Conservation (phyloP, 2,329 filamentous ascomycete species). For the Penicillium occitanis region DNA sequence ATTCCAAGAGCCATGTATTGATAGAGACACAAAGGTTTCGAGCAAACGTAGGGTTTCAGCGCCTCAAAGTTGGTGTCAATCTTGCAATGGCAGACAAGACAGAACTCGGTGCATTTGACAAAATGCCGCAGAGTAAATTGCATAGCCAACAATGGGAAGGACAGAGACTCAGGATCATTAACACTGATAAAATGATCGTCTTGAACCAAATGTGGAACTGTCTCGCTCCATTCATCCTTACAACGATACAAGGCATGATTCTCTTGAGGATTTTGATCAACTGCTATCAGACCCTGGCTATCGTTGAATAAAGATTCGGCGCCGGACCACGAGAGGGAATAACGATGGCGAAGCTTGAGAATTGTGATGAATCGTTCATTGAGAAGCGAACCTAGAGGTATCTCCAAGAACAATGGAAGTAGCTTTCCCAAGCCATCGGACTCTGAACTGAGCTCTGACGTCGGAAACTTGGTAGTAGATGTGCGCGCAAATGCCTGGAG, state of each 20-base stretch:
- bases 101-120: conserved; percentile 79
- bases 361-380: conserved; percentile 64
- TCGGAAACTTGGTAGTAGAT: not conserved
- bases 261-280: not conserved
- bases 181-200: conserved; percentile 51
- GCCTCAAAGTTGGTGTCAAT: conserved; percentile 61
- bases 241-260: conserved; percentile 24
- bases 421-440: conserved; percentile 36
- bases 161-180: conserved; percentile 37
- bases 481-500: conserved; percentile 49
- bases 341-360: conserved; percentile 57
- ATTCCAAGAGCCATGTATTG: conserved; percentile 87
- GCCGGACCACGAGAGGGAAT: conserved; percentile 63
- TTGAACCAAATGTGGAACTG: conserved; percentile 46
- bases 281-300: conserved; percentile 39
- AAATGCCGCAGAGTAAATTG: conserved; percentile 78
- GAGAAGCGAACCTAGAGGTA: conserved; percentile 67
- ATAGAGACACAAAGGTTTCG: conserved; percentile 72
- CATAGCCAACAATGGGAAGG: conserved; percentile 61
- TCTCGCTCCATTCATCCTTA: conserved; percentile 28
- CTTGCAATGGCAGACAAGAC: conserved; percentile 76
- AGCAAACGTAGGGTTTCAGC: conserved; percentile 68
- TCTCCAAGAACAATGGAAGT: conserved; percentile 66
- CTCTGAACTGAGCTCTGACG: not conserved
- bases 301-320: conserved; percentile 61